Evolutionary conservation across 768 basidiomycete genomes (phyloP).

Genomic region (Trichaptum fuscoviolaceum): DNA sequence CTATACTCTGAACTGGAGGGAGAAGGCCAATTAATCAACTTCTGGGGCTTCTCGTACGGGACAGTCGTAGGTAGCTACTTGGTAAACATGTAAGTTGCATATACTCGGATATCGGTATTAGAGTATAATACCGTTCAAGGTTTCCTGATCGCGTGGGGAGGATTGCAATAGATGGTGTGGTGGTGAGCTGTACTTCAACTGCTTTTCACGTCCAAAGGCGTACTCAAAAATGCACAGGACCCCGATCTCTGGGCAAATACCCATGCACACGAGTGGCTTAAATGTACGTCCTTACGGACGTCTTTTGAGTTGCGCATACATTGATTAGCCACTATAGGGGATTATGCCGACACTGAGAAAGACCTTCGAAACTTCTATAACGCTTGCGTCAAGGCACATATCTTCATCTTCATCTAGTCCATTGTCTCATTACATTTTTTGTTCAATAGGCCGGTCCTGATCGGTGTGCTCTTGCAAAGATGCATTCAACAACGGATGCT

Average conservation of each 20-base stretch:
- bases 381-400: slow-evolving; percentile 21
- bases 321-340: slow-evolving; percentile 16
- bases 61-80: slow-evolving; percentile 27
- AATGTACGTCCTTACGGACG: neutral
- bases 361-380: slow-evolving; percentile 22
- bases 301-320: slow-evolving; percentile 12
- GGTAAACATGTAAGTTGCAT: slow-evolving; percentile 25
- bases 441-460: slow-evolving; percentile 22
- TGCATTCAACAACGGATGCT: slow-evolving; percentile 14
- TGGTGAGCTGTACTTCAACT: slow-evolving; percentile 11
- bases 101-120: neutral
- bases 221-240: slow-evolving; percentile 12
- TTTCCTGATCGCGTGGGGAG: slow-evolving; percentile 26
- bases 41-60: slow-evolving; percentile 28
- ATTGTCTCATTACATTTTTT: neutral
- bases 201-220: neutral
- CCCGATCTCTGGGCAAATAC: slow-evolving; percentile 23
- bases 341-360: slow-evolving; percentile 22
- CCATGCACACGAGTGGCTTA: slow-evolving; percentile 11
- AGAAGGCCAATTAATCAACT: slow-evolving; percentile 23
- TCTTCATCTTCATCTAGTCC: slow-evolving; percentile 1
- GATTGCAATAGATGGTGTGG: slow-evolving; percentile 26
- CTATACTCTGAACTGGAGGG: slow-evolving; percentile 25
- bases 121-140: slow-evolving; percentile 12
- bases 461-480: slow-evolving; percentile 21